Evolutionary conservation across 768 basidiomycete genomes (phyloP), one percentile per base, ranked within the genome.

Genomic region (Mycena belliarum): DNA sequence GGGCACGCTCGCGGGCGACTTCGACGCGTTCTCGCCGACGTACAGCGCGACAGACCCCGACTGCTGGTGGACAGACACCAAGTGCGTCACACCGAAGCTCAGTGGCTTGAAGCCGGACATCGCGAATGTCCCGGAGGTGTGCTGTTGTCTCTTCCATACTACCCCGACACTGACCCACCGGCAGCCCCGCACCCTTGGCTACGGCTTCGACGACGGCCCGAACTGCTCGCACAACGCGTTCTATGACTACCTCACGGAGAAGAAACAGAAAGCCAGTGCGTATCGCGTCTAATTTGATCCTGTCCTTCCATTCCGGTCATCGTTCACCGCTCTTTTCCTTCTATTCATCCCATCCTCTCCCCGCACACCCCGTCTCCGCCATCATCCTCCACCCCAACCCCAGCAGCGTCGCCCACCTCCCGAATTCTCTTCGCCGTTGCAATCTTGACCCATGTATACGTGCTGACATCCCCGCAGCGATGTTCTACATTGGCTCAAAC

Each of bases 401-500:
- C n/a, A n/a, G n/a, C n/a, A n/a, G n/a, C n/a, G n/a, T n/a, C n/a
- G n/a, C n/a, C n/a, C n/a, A n/a, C n/a, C n/a, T n/a, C n/a, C n/a
- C n/a, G n/a, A n/a, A n/a, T n/a, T n/a, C n/a, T n/a, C n/a, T n/a
- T n/a, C n/a, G n/a, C n/a, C n/a, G n/a, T n/a, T n/a, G n/a, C n/a
- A n/a, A n/a, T n/a, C n/a, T n/a, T n/a, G n/a, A n/a, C n/a, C n/a
- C n/a, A n/a, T n/a, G n/a, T n/a, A n/a, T n/a, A n/a, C n/a, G n/a
- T n/a, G n/a, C n/a, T n/a, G n/a, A n/a, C n/a, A n/a, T n/a, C n/a
- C n/a, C 29, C 29, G 14, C 23, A 84, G 83, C 82, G 1, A 80
- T 86, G 81, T 86, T 80, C 64, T 85, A 74, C 57, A 82, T 86
- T 45, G 84, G 85, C 7, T 83, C 80, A 49, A 86, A 82, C 47